These are phyloP conservation scores for Nadsonia commutata DNA, from an alignment of 1,139 yeast genomes.

Conservation along the genomic window DNA sequence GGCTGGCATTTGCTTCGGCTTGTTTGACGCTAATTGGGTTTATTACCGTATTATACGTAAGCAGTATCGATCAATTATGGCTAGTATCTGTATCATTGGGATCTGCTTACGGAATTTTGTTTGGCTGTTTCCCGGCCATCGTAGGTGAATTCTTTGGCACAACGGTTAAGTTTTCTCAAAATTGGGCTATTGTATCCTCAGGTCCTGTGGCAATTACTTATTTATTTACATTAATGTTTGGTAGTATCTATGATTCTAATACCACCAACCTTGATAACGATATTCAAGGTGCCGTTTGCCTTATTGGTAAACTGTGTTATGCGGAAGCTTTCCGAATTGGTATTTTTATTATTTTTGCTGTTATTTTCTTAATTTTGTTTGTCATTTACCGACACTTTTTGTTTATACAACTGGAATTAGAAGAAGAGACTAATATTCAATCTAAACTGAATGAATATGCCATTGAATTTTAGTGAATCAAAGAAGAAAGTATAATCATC, in stretches of 20 bases:
- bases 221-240: slow-evolving; percentile 25
- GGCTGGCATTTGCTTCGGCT: slow-evolving; percentile 37
- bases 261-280: slow-evolving; percentile 3
- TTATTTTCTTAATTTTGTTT: background rate
- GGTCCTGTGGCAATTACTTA: slow-evolving; percentile 27
- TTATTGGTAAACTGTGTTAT: slow-evolving; percentile 16
- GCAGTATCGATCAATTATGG: slow-evolving; percentile 27
- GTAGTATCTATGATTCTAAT: slow-evolving; percentile 10
- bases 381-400: background rate
- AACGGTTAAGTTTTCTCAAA: slow-evolving; percentile 51
- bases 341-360: background rate
- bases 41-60: slow-evolving; percentile 10
- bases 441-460: too few relatives aligned
- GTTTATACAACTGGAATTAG: background rate
- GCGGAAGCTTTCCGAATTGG: slow-evolving; percentile 12
- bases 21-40: slow-evolving; percentile 7
- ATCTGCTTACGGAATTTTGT: slow-evolving; percentile 63
- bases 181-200: slow-evolving; percentile 55
- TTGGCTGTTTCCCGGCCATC: slow-evolving; percentile 71
- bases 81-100: slow-evolving; percentile 52
- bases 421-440: too few relatives aligned
- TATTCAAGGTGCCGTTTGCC: slow-evolving; percentile 13
- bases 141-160: slow-evolving; percentile 68
- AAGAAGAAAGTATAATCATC: too few relatives aligned
- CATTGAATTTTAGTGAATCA: too few relatives aligned